Percentiles rank a stretch among this genome's conserved stretches.
phyloP scores from a whole-genome alignment of 148 eudicot species.

The Polygonum aviculare region DNA sequence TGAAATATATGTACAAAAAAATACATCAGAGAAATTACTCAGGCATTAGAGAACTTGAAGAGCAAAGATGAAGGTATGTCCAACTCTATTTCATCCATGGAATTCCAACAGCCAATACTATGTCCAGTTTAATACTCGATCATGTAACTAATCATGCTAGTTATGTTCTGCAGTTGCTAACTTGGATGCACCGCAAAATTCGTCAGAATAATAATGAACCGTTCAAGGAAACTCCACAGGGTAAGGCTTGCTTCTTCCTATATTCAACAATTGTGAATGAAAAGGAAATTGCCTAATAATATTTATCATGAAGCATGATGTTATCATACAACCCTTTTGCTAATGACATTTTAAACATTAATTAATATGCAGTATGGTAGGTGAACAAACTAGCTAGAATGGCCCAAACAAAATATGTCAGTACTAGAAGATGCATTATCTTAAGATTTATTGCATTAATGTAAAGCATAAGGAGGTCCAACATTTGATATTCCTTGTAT shows the following conservation, averaged over 20 bases:
- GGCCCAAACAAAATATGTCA: not conserved
- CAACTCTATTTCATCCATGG: not conserved
- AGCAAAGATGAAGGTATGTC: conserved; percentile 57
- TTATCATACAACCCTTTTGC: not conserved
- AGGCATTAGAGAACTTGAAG: conserved; percentile 19
- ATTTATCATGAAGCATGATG: not conserved
- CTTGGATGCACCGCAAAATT: conserved; percentile 96
- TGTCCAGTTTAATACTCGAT: not conserved
- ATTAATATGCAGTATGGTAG: not conserved
- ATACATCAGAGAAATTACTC: conserved; percentile 20
- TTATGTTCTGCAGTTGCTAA: conserved; percentile 50
- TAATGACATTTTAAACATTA: not conserved
- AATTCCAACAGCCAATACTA: not conserved
- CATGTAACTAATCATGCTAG: conserved; percentile 3
- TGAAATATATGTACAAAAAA: conserved; percentile 12
- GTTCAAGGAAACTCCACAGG: conserved; percentile 46
- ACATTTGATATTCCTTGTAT: not conserved
- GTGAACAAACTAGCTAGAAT: conserved; percentile 1
- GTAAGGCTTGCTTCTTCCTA: conserved; percentile 24
- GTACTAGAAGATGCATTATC: no score
- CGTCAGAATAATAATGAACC: conserved; percentile 52
- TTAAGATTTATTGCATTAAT: no score
- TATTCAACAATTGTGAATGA: not conserved
- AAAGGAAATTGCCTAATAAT: not conserved
- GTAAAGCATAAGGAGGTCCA: not conserved